Percentiles rank a stretch among this genome's conserved stretches.
Conservation (phyloP, 345 rosid genomes). For the Theobroma cacao region DNA sequence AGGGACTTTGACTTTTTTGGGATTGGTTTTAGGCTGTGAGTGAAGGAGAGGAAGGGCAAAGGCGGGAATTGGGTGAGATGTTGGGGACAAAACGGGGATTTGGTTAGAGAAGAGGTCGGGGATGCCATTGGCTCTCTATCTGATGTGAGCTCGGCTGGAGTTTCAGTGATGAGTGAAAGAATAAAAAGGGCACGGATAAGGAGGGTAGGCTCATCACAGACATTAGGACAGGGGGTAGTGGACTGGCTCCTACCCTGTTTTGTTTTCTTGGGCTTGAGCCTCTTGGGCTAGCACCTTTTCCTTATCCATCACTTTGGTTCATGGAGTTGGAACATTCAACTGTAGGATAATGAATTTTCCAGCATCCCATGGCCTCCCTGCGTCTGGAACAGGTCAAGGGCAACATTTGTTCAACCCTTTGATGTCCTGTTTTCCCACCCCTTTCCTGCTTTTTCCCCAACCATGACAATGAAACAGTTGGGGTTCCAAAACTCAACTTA, state of each 20-base stretch:
- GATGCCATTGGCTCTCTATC: constrained; percentile 3
- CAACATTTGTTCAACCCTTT: background rate
- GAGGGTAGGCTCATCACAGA: background rate
- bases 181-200: constrained; percentile 4
- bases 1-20: constrained; percentile 27
- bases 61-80: constrained; percentile 30
- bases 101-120: constrained; percentile 40
- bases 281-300: background rate
- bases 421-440: background rate
- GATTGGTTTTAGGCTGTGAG: constrained; percentile 39
- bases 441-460: background rate
- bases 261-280: background rate
- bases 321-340: background rate
- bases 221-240: too few relatives aligned
- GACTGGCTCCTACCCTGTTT: background rate
- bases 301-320: background rate
- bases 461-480: background rate
- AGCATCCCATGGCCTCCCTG: background rate
- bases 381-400: background rate
- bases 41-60: constrained; percentile 40
- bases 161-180: background rate
- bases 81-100: constrained; percentile 35
- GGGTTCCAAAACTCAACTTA: background rate
- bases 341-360: background rate
- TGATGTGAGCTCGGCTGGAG: background rate